Evolutionary conservation across 768 basidiomycete genomes (phyloP).

Genomic region (Terana coerulea): DNA sequence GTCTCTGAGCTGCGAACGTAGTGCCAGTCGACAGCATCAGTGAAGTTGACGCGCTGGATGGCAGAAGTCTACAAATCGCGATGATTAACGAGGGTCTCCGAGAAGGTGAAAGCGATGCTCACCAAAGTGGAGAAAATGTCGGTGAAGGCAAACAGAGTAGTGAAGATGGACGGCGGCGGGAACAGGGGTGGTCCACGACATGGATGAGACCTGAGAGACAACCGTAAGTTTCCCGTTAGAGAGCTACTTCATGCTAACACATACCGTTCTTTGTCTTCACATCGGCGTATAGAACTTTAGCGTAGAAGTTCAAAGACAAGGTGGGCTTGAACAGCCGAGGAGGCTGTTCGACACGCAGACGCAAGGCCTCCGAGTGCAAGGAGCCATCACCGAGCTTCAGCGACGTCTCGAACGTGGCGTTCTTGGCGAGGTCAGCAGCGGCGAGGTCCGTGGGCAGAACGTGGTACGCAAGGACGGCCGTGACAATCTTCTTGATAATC

Average conservation of each 20-base stretch:
- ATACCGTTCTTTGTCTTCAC: constrained; percentile 48
- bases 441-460: constrained; percentile 41
- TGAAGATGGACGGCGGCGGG: constrained; percentile 50
- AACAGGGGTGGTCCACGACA: constrained; percentile 52
- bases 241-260: no score
- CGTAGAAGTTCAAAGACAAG: constrained; percentile 43
- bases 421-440: constrained; percentile 39
- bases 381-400: constrained; percentile 39
- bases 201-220: constrained; percentile 42
- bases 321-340: constrained; percentile 25
- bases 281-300: constrained; percentile 39
- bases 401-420: constrained; percentile 51
- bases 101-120: constrained; percentile 13
- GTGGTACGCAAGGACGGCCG: constrained; percentile 54
- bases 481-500: constrained; percentile 50
- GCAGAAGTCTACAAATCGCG: constrained; percentile 47
- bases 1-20: constrained; percentile 23
- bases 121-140: constrained; percentile 48
- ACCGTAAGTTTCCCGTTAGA: no score
- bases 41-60: constrained; percentile 47
- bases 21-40: constrained; percentile 44
- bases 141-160: constrained; percentile 40
- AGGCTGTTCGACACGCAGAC: constrained; percentile 37
- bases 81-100: not conserved
- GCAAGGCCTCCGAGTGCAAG: constrained; percentile 41